These are phyloP conservation scores for Fragaria vesca DNA, from an alignment of 306 rosid species.

Conservation along the genomic window DNA sequence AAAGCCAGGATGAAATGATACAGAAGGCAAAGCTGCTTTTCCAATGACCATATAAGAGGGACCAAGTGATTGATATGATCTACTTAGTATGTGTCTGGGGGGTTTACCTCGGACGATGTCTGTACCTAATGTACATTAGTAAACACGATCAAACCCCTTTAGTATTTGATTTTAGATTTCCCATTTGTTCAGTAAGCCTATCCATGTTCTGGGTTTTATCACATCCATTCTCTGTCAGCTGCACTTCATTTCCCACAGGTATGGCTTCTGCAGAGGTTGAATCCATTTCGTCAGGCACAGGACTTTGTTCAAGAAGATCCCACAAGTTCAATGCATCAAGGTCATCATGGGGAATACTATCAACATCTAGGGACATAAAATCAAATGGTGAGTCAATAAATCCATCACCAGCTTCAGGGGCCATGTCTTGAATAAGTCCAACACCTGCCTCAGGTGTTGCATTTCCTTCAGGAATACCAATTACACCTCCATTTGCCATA, in stretches of 20 bases:
- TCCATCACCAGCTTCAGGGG: slow-evolving; percentile 43
- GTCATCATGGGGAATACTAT: slow-evolving; percentile 53
- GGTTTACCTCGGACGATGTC: slow-evolving; percentile 30
- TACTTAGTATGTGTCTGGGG: slow-evolving; percentile 22
- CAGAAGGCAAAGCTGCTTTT: slow-evolving; percentile 29
- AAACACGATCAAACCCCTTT: slow-evolving; percentile 41
- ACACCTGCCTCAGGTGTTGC: slow-evolving; percentile 39
- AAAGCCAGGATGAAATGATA: slow-evolving; percentile 19
- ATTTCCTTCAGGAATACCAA: slow-evolving; percentile 47
- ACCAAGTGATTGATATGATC: slow-evolving; percentile 23
- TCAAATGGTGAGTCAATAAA: slow-evolving; percentile 52
- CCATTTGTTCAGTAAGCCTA: slow-evolving; percentile 87
- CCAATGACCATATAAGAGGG: slow-evolving; percentile 19
- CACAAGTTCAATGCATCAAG: slow-evolving; percentile 68
- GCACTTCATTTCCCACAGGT: slow-evolving; percentile 45
- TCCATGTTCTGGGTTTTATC: slow-evolving; percentile 61
- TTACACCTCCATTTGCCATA: slow-evolving; percentile 43
- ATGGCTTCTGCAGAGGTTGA: slow-evolving; percentile 37
- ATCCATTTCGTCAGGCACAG: slow-evolving; percentile 50
- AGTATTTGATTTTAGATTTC: slow-evolving; percentile 68
- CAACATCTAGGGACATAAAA: slow-evolving; percentile 56
- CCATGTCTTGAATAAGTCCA: slow-evolving; percentile 38
- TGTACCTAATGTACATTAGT: slow-evolving; percentile 43
- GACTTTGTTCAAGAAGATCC: slow-evolving; percentile 58
- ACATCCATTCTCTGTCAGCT: slow-evolving; percentile 65